Base-by-base conservation (phyloP, 306 rosid species). In the Gleditsia sinensis region DNA sequence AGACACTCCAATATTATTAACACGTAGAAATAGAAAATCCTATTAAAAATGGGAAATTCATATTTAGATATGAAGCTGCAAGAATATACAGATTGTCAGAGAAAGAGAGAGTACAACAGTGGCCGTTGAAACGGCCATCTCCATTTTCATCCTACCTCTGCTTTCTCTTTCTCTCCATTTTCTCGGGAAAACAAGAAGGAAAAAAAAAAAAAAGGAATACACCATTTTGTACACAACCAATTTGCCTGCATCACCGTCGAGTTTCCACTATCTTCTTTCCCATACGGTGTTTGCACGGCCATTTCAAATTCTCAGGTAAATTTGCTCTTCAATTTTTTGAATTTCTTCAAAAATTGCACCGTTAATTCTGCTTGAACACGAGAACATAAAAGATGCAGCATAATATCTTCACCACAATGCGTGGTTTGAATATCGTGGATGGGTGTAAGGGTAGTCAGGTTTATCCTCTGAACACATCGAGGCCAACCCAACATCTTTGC, bases 341-440 rank as follows among this genome's bases (percentile, higher is more conserved):
- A n/a, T 10, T n/a, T 30, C 28, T 58, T 6, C 6, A 13, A 27
- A 14, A 34, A 17, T 39, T 53, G 36, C 13, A 36, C 30, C 10
- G 14, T 71, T 30, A 4, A 49, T 59, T 24, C 20, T 60, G 3
- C 16, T 23, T 40, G 37, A 42, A 42, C 36, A 23, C 30, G 54
- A 42, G 9, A 75, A 14, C 25, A 59, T 5, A 6, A 80, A 88
- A 79, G 82, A 92, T 92, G 94, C 97, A 92, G 80, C 84, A 90
- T 36, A 90, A 86, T 73, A 68, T 90, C 65, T 85, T 90, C 48
- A 30, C 85, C 6, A 78, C 92, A 85, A 90, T 90, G 92, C 96
- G 97, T 25, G 88, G 96, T 71, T 55, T 92, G 79, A 90, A 88
- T 78, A 83, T 92, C 81, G 86, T 92, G 78, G 97, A 90, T 13